These are phyloP conservation scores for Hirsutella thompsonii DNA, from an alignment of 2,329 filamentous ascomycete species.

Conservation along the genomic window DNA sequence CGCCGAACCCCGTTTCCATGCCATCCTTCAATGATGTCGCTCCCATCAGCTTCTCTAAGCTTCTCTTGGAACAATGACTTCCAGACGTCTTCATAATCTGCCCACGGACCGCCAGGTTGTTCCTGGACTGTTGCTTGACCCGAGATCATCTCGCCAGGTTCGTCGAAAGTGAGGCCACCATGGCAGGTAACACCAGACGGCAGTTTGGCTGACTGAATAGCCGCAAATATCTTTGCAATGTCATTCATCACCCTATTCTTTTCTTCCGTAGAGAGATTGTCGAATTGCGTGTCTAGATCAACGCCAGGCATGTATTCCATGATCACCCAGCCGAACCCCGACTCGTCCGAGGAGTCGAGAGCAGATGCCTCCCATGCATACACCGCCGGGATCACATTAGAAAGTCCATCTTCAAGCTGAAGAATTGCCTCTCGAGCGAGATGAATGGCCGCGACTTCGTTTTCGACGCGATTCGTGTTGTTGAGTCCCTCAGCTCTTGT, in stretches of 20 bases:
- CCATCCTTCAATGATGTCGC: constrained; percentile 9
- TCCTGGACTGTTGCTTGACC: constrained; percentile 7
- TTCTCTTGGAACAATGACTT: not conserved
- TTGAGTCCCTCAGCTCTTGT: constrained; percentile 3
- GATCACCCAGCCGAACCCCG: constrained; percentile 11
- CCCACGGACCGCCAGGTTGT: constrained; percentile 8
- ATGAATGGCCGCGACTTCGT: constrained; percentile 13
- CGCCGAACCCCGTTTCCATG: constrained; percentile 3
- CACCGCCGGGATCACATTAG: not conserved
- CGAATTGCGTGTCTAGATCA: no score
- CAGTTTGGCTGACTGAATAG: no score
- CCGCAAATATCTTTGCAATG: no score
- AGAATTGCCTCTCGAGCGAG: constrained; percentile 9
- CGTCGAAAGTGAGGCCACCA: no score
- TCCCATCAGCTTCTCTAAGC: not conserved
- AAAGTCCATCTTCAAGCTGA: not conserved
- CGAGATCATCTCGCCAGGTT: constrained; percentile 1
- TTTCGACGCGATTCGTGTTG: constrained; percentile 11
- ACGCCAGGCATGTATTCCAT: constrained; percentile 11
- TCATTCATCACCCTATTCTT: no score
- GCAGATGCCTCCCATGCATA: constrained; percentile 9
- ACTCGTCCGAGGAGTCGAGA: not conserved
- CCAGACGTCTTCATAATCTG: constrained; percentile 2
- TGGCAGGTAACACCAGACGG: no score
- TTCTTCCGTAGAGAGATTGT: no score